Evolutionary conservation across 2,329 filamentous ascomycete genomes (phyloP).

Genomic region (Fusarium luffae): DNA sequence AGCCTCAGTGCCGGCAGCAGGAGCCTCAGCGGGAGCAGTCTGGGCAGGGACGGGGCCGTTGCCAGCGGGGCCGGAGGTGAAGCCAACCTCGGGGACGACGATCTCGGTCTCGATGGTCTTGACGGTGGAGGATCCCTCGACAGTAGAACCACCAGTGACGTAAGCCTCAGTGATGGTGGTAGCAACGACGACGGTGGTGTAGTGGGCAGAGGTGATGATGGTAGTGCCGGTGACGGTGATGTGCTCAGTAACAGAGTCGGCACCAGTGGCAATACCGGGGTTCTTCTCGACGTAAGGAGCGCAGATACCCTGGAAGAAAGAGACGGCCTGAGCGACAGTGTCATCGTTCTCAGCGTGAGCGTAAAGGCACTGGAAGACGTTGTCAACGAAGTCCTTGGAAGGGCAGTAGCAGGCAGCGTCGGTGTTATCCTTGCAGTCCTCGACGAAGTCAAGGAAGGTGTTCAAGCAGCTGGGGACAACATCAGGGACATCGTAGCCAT

Average conservation of each 20-base stretch:
- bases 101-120: constrained; percentile 63
- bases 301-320: constrained; percentile 93
- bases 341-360: constrained; percentile 76
- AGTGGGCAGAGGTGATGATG: constrained; percentile 60
- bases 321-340: constrained; percentile 76
- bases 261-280: constrained; percentile 84
- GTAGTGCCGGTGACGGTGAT: constrained; percentile 65
- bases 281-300: constrained; percentile 78
- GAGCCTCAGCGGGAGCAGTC: constrained; percentile 56
- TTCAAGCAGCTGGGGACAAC: constrained; percentile 90
- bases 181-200: constrained; percentile 63
- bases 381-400: constrained; percentile 77
- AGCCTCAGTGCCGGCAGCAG: constrained; percentile 44
- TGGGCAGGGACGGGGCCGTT: constrained; percentile 44
- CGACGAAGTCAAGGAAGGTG: constrained; percentile 81
- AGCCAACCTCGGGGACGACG: constrained; percentile 64
- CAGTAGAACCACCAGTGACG: constrained; percentile 59
- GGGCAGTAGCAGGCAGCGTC: constrained; percentile 90
- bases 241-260: constrained; percentile 72
- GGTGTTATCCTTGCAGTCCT: constrained; percentile 83
- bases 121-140: constrained; percentile 60
- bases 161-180: constrained; percentile 62
- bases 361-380: constrained; percentile 83
- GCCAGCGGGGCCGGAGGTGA: constrained; percentile 53
- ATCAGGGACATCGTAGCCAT: constrained; percentile 59